Evolutionary conservation across 352 stramenopile species (phyloP), one percentile per base, ranked within the genome.

Genomic region (Pilasporangium apinafurcum): DNA sequence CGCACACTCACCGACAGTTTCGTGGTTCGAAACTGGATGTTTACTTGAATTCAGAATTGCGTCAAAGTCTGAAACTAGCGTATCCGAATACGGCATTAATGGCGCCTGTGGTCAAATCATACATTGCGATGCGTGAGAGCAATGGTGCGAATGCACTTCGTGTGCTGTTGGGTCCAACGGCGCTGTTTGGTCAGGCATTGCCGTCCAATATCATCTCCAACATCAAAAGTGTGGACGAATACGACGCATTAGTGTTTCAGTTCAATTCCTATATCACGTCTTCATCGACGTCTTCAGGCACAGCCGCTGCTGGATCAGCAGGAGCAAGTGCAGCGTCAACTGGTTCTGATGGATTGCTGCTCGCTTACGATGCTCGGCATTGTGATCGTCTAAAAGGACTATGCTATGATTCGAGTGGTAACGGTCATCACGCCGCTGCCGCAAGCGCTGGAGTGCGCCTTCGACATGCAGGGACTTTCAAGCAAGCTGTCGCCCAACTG

Each of bases 1-100:
- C 79, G 28, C 80, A 92, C 67, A 89, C 75, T n/a, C 77, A 92
- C 47, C 72, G 80, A 2, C 80, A 88, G 52, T 80, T 92, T 34
- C 77, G 80, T 17, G 77, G 80, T 32, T 92, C 80, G 5, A 90
- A 90, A 44, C 49, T 92, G 22, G 80, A 92, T 38, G 66, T 92
- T 14, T 92, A 84, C 34, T 37, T 90, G 4, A 90, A 92, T 47
- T 60, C 62, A 7, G 78, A 92, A 42, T 39, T 87, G 44, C 62
- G 71, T 8, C 80, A 92, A 33, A 86, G 68, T 32, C 68, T 81
- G 42, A 78, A 82, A 32, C 59, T 92, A 28, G 68, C 70, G 27
- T 92, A 92, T 41, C 80, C 80, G 1, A 90, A 88, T 48, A 86
- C 69, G 24, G 60, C 68, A n/a, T 53, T 84, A 18, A 87, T 87